Evolutionary conservation across 2,329 filamentous ascomycete genomes (phyloP).

Genomic region (Dryadomyces quercus-mongolicae): DNA sequence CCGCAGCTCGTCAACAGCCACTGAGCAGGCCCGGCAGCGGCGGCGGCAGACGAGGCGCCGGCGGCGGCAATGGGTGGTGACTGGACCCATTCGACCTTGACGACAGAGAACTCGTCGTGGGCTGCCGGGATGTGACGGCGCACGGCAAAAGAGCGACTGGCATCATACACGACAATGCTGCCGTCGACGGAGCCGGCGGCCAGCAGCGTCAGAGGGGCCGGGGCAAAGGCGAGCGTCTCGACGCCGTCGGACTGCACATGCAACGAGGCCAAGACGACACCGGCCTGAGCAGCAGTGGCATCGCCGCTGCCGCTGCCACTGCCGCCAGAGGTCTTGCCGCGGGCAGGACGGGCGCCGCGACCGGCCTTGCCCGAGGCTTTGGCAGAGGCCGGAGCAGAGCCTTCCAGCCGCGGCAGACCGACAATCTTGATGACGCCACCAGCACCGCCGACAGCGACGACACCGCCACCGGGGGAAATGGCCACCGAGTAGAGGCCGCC

Average conservation of each 20-base stretch:
- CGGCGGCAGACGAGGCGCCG: conserved; percentile 11
- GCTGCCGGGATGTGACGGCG: conserved; percentile 69
- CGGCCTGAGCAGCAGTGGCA: conserved; percentile 19
- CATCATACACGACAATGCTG: conserved; percentile 77
- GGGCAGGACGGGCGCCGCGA: neutral
- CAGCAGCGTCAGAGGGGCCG: conserved; percentile 38
- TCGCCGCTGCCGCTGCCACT: no score
- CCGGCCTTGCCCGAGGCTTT: neutral
- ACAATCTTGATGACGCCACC: conserved; percentile 78
- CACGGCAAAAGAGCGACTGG: conserved; percentile 75
- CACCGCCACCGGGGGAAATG: conserved; percentile 64
- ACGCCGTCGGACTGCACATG: conserved; percentile 66
- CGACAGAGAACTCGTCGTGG: conserved; percentile 80
- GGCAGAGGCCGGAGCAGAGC: conserved; percentile 5
- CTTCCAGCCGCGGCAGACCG: conserved; percentile 56
- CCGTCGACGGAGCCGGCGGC: conserved; percentile 60
- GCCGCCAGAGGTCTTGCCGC: neutral
- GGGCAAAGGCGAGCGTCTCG: conserved; percentile 61
- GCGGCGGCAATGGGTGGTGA: conserved; percentile 8
- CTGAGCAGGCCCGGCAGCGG: conserved; percentile 17
- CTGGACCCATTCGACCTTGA: conserved; percentile 77
- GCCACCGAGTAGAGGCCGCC: conserved; percentile 85
- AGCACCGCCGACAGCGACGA: conserved; percentile 79
- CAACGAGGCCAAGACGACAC: conserved; percentile 66
- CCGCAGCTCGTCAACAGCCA: conserved; percentile 79